Percentiles rank a stretch among this genome's conserved stretches.
phyloP scores from a whole-genome alignment of 345 rosid genomes.

The Firmiana major region DNA sequence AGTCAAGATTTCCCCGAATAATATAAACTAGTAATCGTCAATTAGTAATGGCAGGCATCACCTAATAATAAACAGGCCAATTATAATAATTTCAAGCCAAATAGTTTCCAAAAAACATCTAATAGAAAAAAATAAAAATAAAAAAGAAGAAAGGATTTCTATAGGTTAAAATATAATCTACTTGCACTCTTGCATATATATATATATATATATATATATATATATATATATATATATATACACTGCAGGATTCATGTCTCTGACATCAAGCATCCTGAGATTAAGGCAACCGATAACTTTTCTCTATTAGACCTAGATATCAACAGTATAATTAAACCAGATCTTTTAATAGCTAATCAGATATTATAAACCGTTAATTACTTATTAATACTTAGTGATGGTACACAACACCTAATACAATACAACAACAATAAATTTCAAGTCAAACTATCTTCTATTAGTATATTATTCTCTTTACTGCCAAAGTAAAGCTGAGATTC shows the following conservation, averaged over 20 bases:
- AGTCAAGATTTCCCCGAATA: no score
- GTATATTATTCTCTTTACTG: not conserved
- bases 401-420: slow-evolving; percentile 3
- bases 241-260: not conserved
- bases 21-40: no score
- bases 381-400: slow-evolving; percentile 1
- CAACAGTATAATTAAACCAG: not conserved
- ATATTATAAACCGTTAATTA: slow-evolving; percentile 3
- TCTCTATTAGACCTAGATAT: not conserved
- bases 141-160: no score
- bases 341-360: not conserved
- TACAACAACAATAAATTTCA: not conserved
- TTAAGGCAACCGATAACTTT: not conserved
- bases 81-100: no score
- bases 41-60: no score
- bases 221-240: no score
- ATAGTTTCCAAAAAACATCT: no score
- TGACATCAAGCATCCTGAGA: not conserved
- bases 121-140: no score
- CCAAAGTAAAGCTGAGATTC: slow-evolving; percentile 6
- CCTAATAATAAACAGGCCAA: no score
- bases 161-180: no score
- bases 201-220: no score
- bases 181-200: no score
- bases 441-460: not conserved